Base-by-base conservation (phyloP, 192 early-diverging fungal genomes). In the Anaeromyces robustus region DNA sequence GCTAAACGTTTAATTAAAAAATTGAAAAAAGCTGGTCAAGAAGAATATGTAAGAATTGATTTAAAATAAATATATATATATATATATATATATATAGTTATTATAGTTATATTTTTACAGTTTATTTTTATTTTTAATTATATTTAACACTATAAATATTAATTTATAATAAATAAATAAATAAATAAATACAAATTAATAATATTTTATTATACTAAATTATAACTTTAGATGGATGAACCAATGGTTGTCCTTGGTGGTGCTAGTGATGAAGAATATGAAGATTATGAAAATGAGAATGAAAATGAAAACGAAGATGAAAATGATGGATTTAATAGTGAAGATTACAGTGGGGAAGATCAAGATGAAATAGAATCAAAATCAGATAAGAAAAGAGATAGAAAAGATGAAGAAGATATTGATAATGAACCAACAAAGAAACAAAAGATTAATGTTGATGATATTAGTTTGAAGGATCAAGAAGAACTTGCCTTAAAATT, bases 1-100 rank as follows among this genome's bases (percentile, higher is more conserved):
- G 92, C 92, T 81, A 96, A 94, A 90, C 86, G 88, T 83, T 80
- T 88, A 43, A 91, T 91, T 77, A 87, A 86, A 82, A 96, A 94
- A 85, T 79, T 78, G 87, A 87, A 77, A 82, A 87, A 79, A 77
- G 80, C 41, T 77, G 30, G 85, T 22, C 85, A 82, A 30, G 85
- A 85, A 80, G 84, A 83, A 30, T 14, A 80, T 80, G 68, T 34
- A 82, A 28, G 83, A 43, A n/a, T 32, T 83, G 83, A 30, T 29
- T 29, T 80, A 29, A 77, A 77, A 43, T 6, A 77, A 43, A 32
- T 30, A 77, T 29, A 29, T 6, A 80, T 7, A 77, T 7, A 12
- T 12, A 12, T 80, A 29, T 29, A 7, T 29, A 29, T 77, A 43
- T 7, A 7, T 80, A 6, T 29, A 77, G 77, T 43, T n/a, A n/a